Evolutionary conservation across 2,329 filamentous ascomycete genomes (phyloP), one percentile per base, ranked within the genome.

Genomic region (Herpotrichia juniperi): DNA sequence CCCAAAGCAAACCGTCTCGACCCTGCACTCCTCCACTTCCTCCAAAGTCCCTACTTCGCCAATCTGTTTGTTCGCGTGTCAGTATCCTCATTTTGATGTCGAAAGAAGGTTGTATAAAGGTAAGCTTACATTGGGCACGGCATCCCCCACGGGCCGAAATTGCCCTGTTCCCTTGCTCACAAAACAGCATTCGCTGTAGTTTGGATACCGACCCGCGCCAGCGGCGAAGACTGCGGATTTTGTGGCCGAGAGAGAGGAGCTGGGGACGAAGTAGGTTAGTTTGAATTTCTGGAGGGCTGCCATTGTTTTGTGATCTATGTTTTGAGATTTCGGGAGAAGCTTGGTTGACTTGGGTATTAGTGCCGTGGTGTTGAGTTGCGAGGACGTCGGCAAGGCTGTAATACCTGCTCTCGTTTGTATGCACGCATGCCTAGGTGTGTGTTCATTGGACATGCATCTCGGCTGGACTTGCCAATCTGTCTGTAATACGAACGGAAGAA

Each of bases 1-100:
- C 0, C 86, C 85, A 0, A 84, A 60, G 64, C 85, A 87, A 2
- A 88, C 64, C 1, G 83, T 82, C 75, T 91, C 87, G 14, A 88
- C 83, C 42, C 80, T 79, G 1, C 82, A 77, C 69, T 90, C 87
- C 3, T 81, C 77, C 0, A 84, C 77, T 51, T 83, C 68, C 69
- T 89, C 85, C 0, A 89, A 62, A 24, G 75, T 68, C 0, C 86
- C 85, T 1, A 79, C 74, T 9, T 73, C 72, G 0, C 87, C 88
- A 55, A 89, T 84, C 68, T 71, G 50, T 7, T 9, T 22, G 17
- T 25, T 4, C 24, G 21, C 6, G 24, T 17, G 16, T 25, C 40
- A 45, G 37, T 45, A 35, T 34, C 19, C 11, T 4, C 11, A 26
- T 19, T 16, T 19, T 2, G 2, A 17, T 12, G 11, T 21, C 32